Base-by-base conservation (phyloP, 2,329 filamentous ascomycete genomes). In the Aureobasidium melanogenum region DNA sequence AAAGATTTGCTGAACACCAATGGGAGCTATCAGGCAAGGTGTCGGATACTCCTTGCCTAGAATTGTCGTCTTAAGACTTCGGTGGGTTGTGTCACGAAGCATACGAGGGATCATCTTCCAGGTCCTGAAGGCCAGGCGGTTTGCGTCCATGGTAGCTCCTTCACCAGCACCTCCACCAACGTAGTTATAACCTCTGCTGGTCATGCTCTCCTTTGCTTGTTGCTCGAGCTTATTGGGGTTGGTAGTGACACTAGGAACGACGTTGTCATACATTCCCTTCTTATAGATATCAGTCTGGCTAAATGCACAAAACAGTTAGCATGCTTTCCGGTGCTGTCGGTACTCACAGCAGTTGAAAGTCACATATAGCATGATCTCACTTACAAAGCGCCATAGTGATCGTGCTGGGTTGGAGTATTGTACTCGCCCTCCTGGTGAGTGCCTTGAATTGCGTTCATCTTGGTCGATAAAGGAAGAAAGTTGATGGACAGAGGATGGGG, bases 1-100 rank as follows among this genome's bases (percentile, higher is more conserved):
- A 68, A 88, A 85, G 34, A 88, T 84, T 1, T 76, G 76, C 67
- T 90, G 86, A 0, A 89, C 85, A 0, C 88, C 88, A 1, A 91
- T 78, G 0, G 88, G 88, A 0, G 86, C 87, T 68, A 87, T 81
- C 1, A 88, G 69, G 0, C 88, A 65, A 0, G 85, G 85, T 61
- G 64, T 17, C 62, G 63, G 19, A 62, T 61, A 41, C 63, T 65
- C 55, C 51, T 54, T 4, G 63, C 68, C n/a, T 68, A 47, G 14
- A 66, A 30, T 54, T 57, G n/a, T 67, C 48, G 59, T 66, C 64
- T 6, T 64, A 58, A 17, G 64, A 43, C 60, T 48, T 57, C 48
- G 28, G 5, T 51, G 58, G 4, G 57, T 61, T 22, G 60, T 59
- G 52, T 51, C 48, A 32, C 48, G 48, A 24, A 65, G 47, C 24